Percentiles rank a stretch among this genome's conserved stretches.
Conservation (phyloP, 2,329 filamentous ascomycete genomes). For the Beauveria sp. region DNA sequence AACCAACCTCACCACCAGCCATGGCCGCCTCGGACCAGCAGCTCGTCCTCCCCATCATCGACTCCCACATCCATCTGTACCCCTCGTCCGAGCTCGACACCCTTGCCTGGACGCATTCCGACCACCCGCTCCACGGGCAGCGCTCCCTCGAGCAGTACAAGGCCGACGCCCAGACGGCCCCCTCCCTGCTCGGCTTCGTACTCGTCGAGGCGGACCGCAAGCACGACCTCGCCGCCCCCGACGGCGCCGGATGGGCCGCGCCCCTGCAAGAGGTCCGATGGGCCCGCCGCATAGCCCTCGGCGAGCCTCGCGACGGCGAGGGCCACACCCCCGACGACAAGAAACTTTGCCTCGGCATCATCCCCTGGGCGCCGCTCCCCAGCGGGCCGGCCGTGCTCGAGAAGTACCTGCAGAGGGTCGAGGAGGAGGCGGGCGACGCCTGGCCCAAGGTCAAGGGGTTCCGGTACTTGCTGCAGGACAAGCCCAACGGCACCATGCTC, state of each 20-base stretch:
- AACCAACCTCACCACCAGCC: background rate
- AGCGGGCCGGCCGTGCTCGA: constrained; percentile 53
- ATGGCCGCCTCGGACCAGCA: constrained; percentile 7
- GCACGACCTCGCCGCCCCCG: constrained; percentile 43
- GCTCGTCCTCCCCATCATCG: constrained; percentile 57
- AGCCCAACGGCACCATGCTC: constrained; percentile 59
- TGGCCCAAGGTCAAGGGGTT: constrained; percentile 71
- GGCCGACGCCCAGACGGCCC: constrained; percentile 32
- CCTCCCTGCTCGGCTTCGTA: constrained; percentile 60
- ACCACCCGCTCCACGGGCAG: constrained; percentile 52
- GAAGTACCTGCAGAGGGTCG: constrained; percentile 56
- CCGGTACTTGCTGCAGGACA: constrained; percentile 75
- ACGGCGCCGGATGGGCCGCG: constrained; percentile 53
- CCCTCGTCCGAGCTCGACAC: constrained; percentile 57
- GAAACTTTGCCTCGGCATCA: constrained; percentile 56
- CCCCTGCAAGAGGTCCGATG: constrained; percentile 67
- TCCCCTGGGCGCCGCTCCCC: constrained; percentile 82
- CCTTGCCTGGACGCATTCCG: constrained; percentile 61
- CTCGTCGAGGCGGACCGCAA: constrained; percentile 78
- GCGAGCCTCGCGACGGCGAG: constrained; percentile 47
- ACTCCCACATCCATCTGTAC: constrained; percentile 89
- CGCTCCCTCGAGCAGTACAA: constrained; percentile 60
- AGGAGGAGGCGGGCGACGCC: constrained; percentile 53
- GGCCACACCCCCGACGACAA: constrained; percentile 42
- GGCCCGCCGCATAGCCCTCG: constrained; percentile 57